These are phyloP conservation scores for Bonia amplexicaulis DNA, from an alignment of 176 grass and related monocot species.

Conservation along the genomic window DNA sequence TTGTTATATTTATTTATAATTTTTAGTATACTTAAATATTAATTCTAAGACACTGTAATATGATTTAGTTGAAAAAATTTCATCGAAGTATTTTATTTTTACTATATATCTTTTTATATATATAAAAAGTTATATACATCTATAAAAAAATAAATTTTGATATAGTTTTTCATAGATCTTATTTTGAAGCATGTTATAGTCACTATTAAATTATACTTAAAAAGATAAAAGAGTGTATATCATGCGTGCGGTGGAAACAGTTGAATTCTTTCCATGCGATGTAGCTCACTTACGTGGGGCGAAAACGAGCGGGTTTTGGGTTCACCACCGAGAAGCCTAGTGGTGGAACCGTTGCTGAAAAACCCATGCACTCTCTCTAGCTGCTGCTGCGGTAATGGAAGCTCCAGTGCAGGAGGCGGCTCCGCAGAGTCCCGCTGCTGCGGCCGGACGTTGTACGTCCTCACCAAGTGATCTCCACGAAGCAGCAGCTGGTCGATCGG, in stretches of 20 bases:
- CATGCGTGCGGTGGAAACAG: background rate
- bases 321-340: conserved; percentile 6
- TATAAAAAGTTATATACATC: too few species aligned
- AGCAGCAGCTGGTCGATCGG: conserved; percentile 4
- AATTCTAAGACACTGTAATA: too few species aligned
- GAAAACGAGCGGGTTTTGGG: conserved; percentile 13
- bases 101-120: too few species aligned
- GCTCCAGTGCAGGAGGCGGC: background rate
- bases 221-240: background rate
- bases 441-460: conserved; percentile 44
- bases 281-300: conserved; percentile 15
- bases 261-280: background rate
- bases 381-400: conserved; percentile 23
- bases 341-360: background rate
- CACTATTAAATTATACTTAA: too few species aligned
- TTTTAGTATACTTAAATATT: too few species aligned
- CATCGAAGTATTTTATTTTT: too few species aligned
- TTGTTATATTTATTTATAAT: too few species aligned
- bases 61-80: too few species aligned
- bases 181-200: too few species aligned
- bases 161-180: too few species aligned
- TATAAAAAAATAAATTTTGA: too few species aligned
- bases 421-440: conserved; percentile 9
- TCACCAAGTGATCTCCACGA: conserved; percentile 23
- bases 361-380: background rate